Conservation (phyloP, 352 stramenopile species). For the Phytophthora pseudosyringae region DNA sequence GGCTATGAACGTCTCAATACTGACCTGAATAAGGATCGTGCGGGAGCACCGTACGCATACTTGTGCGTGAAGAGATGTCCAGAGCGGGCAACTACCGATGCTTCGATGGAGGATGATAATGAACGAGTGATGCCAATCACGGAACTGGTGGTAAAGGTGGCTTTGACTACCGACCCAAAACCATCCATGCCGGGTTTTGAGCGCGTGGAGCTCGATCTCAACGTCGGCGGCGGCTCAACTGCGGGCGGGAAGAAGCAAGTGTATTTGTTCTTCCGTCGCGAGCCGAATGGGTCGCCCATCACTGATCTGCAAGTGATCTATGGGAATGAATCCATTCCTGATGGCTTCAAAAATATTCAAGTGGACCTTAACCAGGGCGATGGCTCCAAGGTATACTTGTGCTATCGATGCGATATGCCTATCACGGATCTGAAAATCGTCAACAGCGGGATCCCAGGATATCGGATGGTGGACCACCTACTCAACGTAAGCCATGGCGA, state of each 20-base stretch:
- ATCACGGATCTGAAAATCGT: constrained; percentile 90
- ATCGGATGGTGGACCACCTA: constrained; percentile 82
- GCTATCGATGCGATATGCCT: constrained; percentile 89
- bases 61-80: constrained; percentile 80
- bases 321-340: constrained; percentile 78
- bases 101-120: constrained; percentile 37
- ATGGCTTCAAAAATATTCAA: constrained; percentile 88
- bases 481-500: constrained; percentile 78
- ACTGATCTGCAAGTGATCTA: constrained; percentile 87
- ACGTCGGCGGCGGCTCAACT: constrained; percentile 59
- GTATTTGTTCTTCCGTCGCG: constrained; percentile 80
- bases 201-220: constrained; percentile 84
- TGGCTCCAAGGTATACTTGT: constrained; percentile 84
- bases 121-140: constrained; percentile 69
- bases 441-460: constrained; percentile 81
- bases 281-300: constrained; percentile 82
- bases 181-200: constrained; percentile 76
- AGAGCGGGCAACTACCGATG: constrained; percentile 45
- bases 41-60: constrained; percentile 80
- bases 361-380: constrained; percentile 89
- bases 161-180: constrained; percentile 57
- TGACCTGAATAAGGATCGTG: constrained; percentile 88
- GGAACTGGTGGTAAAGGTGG: constrained; percentile 81
- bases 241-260: constrained; percentile 84
- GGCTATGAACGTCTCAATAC: constrained; percentile 84